Evolutionary conservation across 129 eudicot species (phyloP).

Genomic region (Saussurea involucrata): DNA sequence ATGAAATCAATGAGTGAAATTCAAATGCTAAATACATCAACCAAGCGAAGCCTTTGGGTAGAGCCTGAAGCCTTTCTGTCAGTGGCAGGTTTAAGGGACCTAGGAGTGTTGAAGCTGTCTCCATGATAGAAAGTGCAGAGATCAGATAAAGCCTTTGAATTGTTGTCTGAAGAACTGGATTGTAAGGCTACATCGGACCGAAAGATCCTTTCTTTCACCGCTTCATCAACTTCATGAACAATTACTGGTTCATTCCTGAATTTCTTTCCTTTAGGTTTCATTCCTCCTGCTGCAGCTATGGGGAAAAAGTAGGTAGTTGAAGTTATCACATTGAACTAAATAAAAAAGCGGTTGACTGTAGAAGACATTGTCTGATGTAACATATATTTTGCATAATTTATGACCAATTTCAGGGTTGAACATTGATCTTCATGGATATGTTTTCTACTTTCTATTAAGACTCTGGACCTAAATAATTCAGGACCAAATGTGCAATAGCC

Average conservation of each 20-base stretch:
- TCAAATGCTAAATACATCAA: slow-evolving; percentile 26
- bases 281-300: slow-evolving; percentile 35
- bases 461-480: not conserved
- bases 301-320: not conserved
- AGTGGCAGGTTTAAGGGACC: slow-evolving; percentile 22
- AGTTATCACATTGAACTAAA: not conserved
- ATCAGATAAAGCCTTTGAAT: slow-evolving; percentile 16
- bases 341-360: not conserved
- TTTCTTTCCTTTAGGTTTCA: slow-evolving; percentile 23
- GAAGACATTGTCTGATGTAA: not conserved
- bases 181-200: slow-evolving; percentile 27
- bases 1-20: not conserved
- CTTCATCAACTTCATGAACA: slow-evolving; percentile 32
- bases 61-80: slow-evolving; percentile 18
- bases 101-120: slow-evolving; percentile 4
- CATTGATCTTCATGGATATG: not conserved
- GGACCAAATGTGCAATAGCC: not conserved
- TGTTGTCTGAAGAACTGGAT: slow-evolving; percentile 33
- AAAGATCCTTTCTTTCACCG: slow-evolving; percentile 23
- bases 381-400: not conserved
- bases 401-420: slow-evolving; percentile 8
- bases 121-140: slow-evolving; percentile 1
- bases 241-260: slow-evolving; percentile 13
- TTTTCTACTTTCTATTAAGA: not conserved
- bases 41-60: slow-evolving; percentile 13